phyloP scores from a whole-genome alignment of 2,329 filamentous ascomycete species.

The Nemania bipapillata region DNA sequence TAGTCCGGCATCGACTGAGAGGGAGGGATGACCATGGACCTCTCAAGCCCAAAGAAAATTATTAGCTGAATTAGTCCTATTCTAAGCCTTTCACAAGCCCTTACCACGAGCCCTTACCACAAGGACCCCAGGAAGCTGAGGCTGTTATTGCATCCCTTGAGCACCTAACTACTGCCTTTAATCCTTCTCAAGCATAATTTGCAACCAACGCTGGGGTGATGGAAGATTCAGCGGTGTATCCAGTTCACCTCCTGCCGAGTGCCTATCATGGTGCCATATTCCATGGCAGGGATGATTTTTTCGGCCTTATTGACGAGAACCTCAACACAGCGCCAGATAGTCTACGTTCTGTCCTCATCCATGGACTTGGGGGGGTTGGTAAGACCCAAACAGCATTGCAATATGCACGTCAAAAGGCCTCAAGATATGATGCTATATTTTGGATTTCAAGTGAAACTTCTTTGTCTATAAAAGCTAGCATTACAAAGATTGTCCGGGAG shows the following conservation, averaged over 20 bases:
- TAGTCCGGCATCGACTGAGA: too few species aligned
- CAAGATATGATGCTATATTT: slow-evolving; percentile 8
- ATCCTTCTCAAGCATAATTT: not conserved
- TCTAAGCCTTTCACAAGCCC: too few species aligned
- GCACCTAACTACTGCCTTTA: too few species aligned
- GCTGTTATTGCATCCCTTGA: too few species aligned
- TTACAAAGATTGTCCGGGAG: not conserved
- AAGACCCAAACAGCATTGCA: not conserved
- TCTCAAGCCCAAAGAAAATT: too few species aligned
- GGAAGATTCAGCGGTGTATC: not conserved
- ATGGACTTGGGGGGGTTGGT: not conserved
- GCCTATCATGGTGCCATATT: not conserved
- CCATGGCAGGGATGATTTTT: not conserved
- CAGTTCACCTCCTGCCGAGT: not conserved
- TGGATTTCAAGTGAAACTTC: slow-evolving; percentile 3
- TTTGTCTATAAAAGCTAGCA: slow-evolving; percentile 1
- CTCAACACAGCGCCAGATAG: not conserved
- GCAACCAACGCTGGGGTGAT: not conserved
- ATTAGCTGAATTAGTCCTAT: too few species aligned
- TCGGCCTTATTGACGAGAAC: not conserved
- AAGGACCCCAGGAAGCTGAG: too few species aligned
- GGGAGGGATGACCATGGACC: too few species aligned
- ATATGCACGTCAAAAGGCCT: not conserved
- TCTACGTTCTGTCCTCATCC: not conserved
- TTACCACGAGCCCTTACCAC: too few species aligned